These are phyloP conservation scores for Candida dendrica DNA, from an alignment of 805 yeast species.

Conservation along the genomic window DNA sequence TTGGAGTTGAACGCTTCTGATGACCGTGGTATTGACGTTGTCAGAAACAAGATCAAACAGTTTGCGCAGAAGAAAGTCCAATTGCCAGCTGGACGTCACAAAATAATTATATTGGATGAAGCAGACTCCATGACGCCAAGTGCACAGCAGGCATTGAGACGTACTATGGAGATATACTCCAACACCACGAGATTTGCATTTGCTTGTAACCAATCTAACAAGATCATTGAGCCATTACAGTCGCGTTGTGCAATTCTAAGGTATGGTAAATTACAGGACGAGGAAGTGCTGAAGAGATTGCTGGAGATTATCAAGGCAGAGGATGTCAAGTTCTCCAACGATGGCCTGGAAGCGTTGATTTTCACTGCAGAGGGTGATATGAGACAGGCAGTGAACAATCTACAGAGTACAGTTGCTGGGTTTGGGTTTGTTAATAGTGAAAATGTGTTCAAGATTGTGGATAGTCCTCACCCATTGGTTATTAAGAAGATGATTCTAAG, in stretches of 20 bases:
- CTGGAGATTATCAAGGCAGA: slow-evolving; percentile 66
- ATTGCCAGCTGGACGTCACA: slow-evolving; percentile 84
- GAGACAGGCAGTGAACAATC: slow-evolving; percentile 94
- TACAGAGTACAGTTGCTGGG: slow-evolving; percentile 92
- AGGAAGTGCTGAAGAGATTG: slow-evolving; percentile 73
- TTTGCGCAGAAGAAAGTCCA: slow-evolving; percentile 92
- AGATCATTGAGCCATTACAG: slow-evolving; percentile 94
- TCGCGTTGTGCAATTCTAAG: slow-evolving; percentile 93
- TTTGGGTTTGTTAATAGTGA: slow-evolving; percentile 86
- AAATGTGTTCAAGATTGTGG: slow-evolving; percentile 92
- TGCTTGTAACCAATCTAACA: slow-evolving; percentile 91
- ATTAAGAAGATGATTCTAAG: slow-evolving; percentile 63
- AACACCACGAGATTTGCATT: slow-evolving; percentile 96
- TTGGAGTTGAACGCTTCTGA: slow-evolving; percentile 93
- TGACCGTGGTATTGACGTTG: slow-evolving; percentile 96
- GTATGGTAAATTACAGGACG: slow-evolving; percentile 74
- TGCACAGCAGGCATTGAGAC: slow-evolving; percentile 90
- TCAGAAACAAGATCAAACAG: slow-evolving; percentile 85
- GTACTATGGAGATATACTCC: slow-evolving; percentile 96
- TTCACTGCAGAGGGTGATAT: slow-evolving; percentile 98
- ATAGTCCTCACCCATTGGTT: slow-evolving; percentile 89
- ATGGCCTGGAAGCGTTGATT: slow-evolving; percentile 86
- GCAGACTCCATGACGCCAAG: slow-evolving; percentile 97
- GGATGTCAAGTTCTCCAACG: slow-evolving; percentile 71
- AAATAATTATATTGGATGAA: slow-evolving; percentile 88